These are phyloP conservation scores for Fusarium equiseti DNA, from an alignment of 2,329 filamentous ascomycete species.

Conservation along the genomic window DNA sequence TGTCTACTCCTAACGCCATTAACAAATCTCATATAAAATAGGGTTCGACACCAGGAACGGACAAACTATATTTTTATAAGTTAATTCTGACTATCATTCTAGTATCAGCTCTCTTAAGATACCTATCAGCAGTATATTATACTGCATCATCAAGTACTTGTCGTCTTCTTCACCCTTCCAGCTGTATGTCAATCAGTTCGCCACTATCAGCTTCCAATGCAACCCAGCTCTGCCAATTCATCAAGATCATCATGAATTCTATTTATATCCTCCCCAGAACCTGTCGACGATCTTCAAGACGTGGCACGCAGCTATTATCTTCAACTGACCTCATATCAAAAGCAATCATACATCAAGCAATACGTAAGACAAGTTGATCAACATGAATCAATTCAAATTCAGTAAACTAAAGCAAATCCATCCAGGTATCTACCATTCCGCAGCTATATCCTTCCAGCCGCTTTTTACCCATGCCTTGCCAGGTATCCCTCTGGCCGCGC, in stretches of 20 bases:
- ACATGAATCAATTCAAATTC: not conserved
- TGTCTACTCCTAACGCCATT: not conserved
- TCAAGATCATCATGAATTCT: conserved; percentile 15
- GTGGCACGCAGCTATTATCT: conserved; percentile 8
- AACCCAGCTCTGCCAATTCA: conserved; percentile 7
- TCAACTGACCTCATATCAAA: not conserved
- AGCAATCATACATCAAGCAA: not conserved
- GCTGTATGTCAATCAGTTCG: not conserved
- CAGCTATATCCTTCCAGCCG: conserved; percentile 31
- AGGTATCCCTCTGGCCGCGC: conserved; percentile 26
- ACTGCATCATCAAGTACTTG: not conserved
- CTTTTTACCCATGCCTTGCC: conserved; percentile 26
- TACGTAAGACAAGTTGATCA: conserved; percentile 1
- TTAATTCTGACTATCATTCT: not conserved
- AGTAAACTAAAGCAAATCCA: conserved; percentile 11
- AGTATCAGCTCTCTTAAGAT: not conserved
- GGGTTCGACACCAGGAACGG: not conserved
- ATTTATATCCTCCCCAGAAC: conserved; percentile 20
- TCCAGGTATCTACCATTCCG: conserved; percentile 32
- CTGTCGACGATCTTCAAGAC: conserved; percentile 14
- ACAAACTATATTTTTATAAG: not conserved
- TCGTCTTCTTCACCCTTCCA: not conserved
- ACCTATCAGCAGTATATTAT: not conserved
- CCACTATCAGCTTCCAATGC: conserved; percentile 4
- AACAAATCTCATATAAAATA: not conserved